A percentile compares a stretch with the other conserved stretches of the same genome.
Evolutionary conservation across 2,329 filamentous ascomycete species (phyloP).

Genomic region (Paecilomyces formosus): DNA sequence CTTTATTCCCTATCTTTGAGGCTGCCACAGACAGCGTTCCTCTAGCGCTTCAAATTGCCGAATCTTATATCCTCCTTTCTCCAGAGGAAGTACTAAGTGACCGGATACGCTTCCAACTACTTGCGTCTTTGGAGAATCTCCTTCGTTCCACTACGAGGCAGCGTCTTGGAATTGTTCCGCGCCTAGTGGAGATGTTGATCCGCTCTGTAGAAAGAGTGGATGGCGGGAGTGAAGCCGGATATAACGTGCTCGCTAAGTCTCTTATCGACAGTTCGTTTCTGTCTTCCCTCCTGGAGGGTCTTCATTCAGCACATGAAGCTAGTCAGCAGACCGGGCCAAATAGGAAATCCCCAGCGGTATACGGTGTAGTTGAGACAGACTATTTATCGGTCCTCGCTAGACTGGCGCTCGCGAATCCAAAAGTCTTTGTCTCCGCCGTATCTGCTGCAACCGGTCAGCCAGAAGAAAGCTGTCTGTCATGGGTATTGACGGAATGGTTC

Average conservation of each 20-base stretch:
- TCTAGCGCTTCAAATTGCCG: slow-evolving; percentile 56
- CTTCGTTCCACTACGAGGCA: slow-evolving; percentile 31
- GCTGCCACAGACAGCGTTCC: slow-evolving; percentile 58
- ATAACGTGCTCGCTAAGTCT: slow-evolving; percentile 58
- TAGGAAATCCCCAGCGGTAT: slow-evolving; percentile 59
- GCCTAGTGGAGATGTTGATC: slow-evolving; percentile 57
- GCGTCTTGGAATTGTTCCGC: slow-evolving; percentile 33
- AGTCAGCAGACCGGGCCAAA: slow-evolving; percentile 79
- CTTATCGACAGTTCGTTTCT: slow-evolving; percentile 59
- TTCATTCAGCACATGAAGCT: slow-evolving; percentile 63
- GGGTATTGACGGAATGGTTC: slow-evolving; percentile 43
- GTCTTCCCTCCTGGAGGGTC: slow-evolving; percentile 54
- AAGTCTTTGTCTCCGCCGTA: slow-evolving; percentile 54
- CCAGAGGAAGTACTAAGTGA: slow-evolving; percentile 37
- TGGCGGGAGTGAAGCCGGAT: slow-evolving; percentile 46
- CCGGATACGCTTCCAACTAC: slow-evolving; percentile 27
- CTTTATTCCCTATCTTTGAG: slow-evolving; percentile 59
- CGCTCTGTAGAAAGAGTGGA: slow-evolving; percentile 56
- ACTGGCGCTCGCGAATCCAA: slow-evolving; percentile 65
- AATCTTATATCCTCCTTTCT: slow-evolving; percentile 64
- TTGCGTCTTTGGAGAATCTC: slow-evolving; percentile 32
- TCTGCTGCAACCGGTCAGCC: slow-evolving; percentile 25
- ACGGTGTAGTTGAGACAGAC: slow-evolving; percentile 70
- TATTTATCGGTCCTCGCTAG: slow-evolving; percentile 79
- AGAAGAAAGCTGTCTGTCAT: slow-evolving; percentile 29